Evolutionary conservation across 306 rosid genomes (phyloP).

Genomic region (Mucuna pruriens): DNA sequence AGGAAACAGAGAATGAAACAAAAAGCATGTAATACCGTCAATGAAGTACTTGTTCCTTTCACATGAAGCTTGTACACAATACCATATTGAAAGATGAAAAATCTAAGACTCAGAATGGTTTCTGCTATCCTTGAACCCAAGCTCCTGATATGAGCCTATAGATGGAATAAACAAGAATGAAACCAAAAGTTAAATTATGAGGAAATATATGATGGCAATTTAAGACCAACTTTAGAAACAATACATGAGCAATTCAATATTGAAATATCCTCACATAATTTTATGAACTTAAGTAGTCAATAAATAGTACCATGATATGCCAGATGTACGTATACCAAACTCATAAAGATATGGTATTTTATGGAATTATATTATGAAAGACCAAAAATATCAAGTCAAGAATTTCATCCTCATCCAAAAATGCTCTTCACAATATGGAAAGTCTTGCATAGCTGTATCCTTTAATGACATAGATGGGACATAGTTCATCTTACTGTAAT

Average conservation of each 20-base stretch:
- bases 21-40: conserved; percentile 61
- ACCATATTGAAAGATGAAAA: conserved; percentile 95
- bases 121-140: conserved; percentile 78
- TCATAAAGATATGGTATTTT: not conserved
- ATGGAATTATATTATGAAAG: not conserved
- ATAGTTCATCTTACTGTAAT: not conserved
- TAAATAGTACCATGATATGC: not conserved
- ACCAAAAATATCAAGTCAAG: not conserved
- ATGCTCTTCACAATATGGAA: too few species aligned
- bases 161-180: not conserved
- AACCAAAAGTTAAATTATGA: not conserved
- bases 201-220: not conserved
- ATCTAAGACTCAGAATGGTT: conserved; percentile 85
- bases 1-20: conserved; percentile 14
- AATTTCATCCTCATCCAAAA: not conserved
- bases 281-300: not conserved
- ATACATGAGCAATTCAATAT: not conserved
- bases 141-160: conserved; percentile 83
- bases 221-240: not conserved
- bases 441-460: not conserved
- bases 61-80: conserved; percentile 82
- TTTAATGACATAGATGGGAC: not conserved
- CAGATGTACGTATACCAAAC: not conserved
- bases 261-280: not conserved
- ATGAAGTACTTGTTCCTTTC: conserved; percentile 66